phyloP scores from a whole-genome alignment of 495 filamentous ascomycete genomes.

The Hyaloscypha variabilis region DNA sequence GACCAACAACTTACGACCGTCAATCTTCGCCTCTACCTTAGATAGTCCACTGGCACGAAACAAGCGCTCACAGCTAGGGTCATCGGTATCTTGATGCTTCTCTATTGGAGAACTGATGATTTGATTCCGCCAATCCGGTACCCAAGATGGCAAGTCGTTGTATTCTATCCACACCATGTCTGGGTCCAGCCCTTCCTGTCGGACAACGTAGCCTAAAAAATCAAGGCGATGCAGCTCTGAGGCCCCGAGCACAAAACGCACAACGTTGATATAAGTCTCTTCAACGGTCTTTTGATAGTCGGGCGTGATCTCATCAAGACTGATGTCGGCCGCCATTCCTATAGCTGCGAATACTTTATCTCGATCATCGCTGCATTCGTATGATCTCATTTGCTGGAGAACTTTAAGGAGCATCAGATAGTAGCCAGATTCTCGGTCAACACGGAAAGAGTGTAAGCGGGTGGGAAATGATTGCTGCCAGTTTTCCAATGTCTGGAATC shows the following conservation, averaged over 20 bases:
- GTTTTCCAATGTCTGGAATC: not conserved
- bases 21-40: not conserved
- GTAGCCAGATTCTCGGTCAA: not conserved
- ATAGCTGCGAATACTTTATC: slow-evolving; percentile 35
- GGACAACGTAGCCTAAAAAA: slow-evolving; percentile 3
- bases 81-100: not conserved
- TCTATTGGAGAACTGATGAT: not conserved
- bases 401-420: slow-evolving; percentile 15
- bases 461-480: not conserved
- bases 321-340: slow-evolving; percentile 32
- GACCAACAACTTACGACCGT: not conserved
- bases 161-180: not conserved
- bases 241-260: slow-evolving; percentile 12
- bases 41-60: not conserved
- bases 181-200: not conserved
- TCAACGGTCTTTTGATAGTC: slow-evolving; percentile 30
- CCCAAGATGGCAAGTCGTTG: not conserved
- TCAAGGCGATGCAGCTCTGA: not conserved
- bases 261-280: slow-evolving; percentile 28
- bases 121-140: not conserved
- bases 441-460: not conserved
- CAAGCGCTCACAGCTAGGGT: not conserved
- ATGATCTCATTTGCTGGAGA: slow-evolving; percentile 21
- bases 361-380: slow-evolving; percentile 27
- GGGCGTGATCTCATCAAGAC: slow-evolving; percentile 23